Evolutionary conservation across 805 yeast species (phyloP).

Genomic region (Hanseniaspora mollemarum): DNA sequence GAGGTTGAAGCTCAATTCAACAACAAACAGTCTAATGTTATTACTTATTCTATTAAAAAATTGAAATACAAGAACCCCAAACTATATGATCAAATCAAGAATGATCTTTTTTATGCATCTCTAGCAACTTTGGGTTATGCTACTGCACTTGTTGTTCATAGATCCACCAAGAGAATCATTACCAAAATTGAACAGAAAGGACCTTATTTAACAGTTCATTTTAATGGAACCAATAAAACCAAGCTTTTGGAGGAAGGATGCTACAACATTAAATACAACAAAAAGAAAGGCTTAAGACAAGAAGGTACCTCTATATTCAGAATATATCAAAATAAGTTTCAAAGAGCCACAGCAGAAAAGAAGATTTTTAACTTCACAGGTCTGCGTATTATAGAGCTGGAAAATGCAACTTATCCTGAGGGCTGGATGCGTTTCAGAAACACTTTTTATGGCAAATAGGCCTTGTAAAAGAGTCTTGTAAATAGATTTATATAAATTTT

Average conservation of each 20-base stretch:
- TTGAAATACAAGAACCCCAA: neutral
- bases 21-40: neutral
- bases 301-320: neutral
- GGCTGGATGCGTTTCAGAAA: constrained; percentile 6
- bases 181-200: neutral
- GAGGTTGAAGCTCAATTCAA: neutral
- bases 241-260: neutral
- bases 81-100: neutral
- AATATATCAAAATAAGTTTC: neutral
- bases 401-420: neutral
- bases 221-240: neutral
- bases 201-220: neutral
- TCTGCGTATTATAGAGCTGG: neutral
- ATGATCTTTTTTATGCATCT: neutral
- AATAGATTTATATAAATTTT: neutral
- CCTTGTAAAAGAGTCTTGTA: neutral
- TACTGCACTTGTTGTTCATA: neutral
- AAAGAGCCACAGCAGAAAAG: neutral
- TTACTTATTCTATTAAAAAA: neutral
- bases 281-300: neutral
- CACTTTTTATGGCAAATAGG: neutral
- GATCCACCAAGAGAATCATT: constrained; percentile 1
- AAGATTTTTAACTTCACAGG: neutral
- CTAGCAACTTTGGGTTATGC: neutral
- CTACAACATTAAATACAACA: neutral